A percentile compares a stretch with the other conserved stretches of the same genome.
Evolutionary conservation across 75 land plant genomes (phyloP).

Genomic region (Picea glauca): DNA sequence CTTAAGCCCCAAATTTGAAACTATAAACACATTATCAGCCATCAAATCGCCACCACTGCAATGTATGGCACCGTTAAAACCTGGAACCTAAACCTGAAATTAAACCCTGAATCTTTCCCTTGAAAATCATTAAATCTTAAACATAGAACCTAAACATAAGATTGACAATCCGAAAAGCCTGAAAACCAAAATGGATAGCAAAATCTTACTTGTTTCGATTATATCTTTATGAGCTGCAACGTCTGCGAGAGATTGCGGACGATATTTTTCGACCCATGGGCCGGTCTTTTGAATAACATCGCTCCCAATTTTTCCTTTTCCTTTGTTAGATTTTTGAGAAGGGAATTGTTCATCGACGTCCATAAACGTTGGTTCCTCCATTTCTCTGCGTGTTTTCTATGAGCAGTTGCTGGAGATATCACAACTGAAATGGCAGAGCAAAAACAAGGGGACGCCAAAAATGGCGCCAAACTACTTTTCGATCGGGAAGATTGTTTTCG

Average conservation of each 20-base stretch:
- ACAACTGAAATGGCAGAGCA: too few relatives aligned
- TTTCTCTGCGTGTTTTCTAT: too few relatives aligned
- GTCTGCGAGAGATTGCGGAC: constrained; percentile 92
- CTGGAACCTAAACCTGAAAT: not conserved
- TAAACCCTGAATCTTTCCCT: not conserved
- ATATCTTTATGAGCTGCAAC: constrained; percentile 99
- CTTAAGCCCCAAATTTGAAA: too few relatives aligned
- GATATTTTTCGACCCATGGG: constrained; percentile 99
- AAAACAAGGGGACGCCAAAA: too few relatives aligned
- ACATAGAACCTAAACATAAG: not conserved
- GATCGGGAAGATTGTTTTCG: too few relatives aligned
- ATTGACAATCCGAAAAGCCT: not conserved
- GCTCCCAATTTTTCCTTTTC: too few relatives aligned
- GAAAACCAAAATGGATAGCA: not conserved
- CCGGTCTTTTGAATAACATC: constrained; percentile 19
- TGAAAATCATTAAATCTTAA: not conserved
- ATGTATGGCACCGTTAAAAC: not conserved
- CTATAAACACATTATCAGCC: too few relatives aligned
- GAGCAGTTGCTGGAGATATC: too few relatives aligned
- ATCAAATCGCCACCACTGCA: not conserved
- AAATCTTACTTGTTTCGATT: constrained; percentile 76
- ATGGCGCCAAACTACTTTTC: too few relatives aligned
- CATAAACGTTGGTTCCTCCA: too few relatives aligned
- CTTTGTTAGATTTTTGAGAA: too few relatives aligned
- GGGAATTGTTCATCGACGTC: too few relatives aligned